Percentiles rank a stretch among this genome's conserved stretches.
Conservation (phyloP, 108 stramenopile species). For the Cyclotella baltica region DNA sequence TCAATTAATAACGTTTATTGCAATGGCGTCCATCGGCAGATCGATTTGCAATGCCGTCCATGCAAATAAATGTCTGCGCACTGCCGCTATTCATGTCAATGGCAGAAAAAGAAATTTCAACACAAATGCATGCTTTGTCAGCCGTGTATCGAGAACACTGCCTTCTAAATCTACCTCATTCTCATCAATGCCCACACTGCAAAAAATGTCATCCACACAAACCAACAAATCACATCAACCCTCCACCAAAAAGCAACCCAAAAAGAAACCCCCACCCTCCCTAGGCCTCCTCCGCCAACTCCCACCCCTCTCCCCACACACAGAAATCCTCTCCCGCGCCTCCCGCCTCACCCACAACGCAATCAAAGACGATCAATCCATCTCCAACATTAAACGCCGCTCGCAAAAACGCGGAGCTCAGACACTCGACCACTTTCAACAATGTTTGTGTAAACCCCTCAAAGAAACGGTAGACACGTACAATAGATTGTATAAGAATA, state of each 20-base stretch:
- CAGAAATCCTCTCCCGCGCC: slow-evolving; percentile 73
- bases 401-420: slow-evolving; percentile 83
- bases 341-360: slow-evolving; percentile 43
- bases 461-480: slow-evolving; percentile 85
- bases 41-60: slow-evolving; percentile 4
- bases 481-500: slow-evolving; percentile 62
- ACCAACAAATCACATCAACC: background rate
- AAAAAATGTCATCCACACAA: background rate
- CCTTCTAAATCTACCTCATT: too few relatives aligned
- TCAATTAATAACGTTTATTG: background rate
- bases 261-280: slow-evolving; percentile 48
- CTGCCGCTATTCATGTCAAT: background rate
- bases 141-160: too few relatives aligned
- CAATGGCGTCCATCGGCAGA: background rate
- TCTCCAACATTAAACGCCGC: slow-evolving; percentile 66
- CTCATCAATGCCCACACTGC: slow-evolving; percentile 2
- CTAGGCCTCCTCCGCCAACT: slow-evolving; percentile 79
- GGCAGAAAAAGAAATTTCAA: background rate
- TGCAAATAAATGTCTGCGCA: too few relatives aligned
- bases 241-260: background rate
- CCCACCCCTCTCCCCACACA: slow-evolving; percentile 74
- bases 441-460: slow-evolving; percentile 83
- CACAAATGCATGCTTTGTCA: slow-evolving; percentile 5
- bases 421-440: slow-evolving; percentile 78
- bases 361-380: slow-evolving; percentile 58